Base-by-base conservation (phyloP, 2,329 filamentous ascomycete genomes). In the Eutypella sp. region DNA sequence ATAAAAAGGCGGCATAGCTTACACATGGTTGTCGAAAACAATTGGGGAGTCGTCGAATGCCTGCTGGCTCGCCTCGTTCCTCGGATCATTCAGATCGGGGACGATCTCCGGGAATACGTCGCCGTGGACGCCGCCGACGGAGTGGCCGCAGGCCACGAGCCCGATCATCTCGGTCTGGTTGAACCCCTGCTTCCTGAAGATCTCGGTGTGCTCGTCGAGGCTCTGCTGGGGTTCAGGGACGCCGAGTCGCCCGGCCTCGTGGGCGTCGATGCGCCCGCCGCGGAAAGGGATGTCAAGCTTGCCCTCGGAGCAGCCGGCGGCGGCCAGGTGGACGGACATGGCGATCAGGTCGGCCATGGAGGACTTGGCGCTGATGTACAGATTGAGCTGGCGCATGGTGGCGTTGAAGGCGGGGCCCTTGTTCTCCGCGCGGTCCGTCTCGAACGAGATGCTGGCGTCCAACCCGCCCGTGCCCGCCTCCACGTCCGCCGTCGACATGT, bases 391-490 rank as follows among this genome's bases (percentile, higher is more conserved):
- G 61, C 5, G 11, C 20, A 39, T 39, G 10, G 36, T 39, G 4
- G 36, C 55, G 16, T 63, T 59, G 25, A 62, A 62, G 5, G 58
- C 59, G 16, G 46, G 47, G 10, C 60, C 58, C 36, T 49, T 52
- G 40, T 62, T 62, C 46, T 61, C 58, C 4, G 42, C 55, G 18
- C 58, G 53, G 15, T 13, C 43, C 2, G 57, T 59, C 57, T 63
- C 59, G 43, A 60, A 62, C 8, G 57, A 55, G 33, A 61, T 61
- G 39, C 56, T 59, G 2, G 59, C 59, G 33, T 62, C 60, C n/a
- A 63, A 9, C 2, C 60, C 60, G 7, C 60, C 59, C 2, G 58
- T 60, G 4, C 58, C 59, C 3, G 53, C 52, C 1, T 22, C 41
- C 1, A 57, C 47, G 37, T 61, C 51, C n/a, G 54, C 54, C 3